These are phyloP conservation scores for Schizosaccharomyces versatilis DNA, from an alignment of 1,139 yeast species.

Conservation along the genomic window DNA sequence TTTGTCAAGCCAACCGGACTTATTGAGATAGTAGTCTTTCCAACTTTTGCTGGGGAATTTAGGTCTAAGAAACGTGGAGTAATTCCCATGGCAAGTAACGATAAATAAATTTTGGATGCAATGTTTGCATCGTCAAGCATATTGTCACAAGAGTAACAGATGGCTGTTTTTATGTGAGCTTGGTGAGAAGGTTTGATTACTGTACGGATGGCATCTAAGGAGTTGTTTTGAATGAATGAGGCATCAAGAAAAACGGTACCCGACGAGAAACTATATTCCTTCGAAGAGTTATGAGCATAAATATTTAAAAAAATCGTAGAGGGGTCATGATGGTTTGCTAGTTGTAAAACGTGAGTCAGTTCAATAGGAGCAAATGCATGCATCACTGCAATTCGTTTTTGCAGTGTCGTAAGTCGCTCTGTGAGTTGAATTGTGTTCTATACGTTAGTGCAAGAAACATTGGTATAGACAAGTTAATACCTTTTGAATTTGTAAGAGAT, in stretches of 20 bases:
- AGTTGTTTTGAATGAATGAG: neutral
- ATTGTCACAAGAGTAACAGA: neutral
- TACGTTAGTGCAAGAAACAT: neutral
- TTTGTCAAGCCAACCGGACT: constrained; percentile 38
- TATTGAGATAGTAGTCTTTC: neutral
- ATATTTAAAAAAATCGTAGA: neutral
- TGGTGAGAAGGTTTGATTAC: too few relatives aligned
- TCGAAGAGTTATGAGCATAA: neutral
- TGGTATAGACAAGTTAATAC: neutral
- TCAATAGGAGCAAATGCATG: neutral
- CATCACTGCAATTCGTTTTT: neutral
- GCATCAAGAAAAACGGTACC: neutral
- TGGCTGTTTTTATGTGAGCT: neutral
- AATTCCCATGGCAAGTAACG: neutral
- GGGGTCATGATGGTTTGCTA: neutral
- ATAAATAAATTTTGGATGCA: neutral
- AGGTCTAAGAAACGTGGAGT: neutral
- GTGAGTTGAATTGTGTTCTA: neutral
- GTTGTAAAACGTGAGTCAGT: neutral
- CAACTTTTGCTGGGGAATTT: neutral
- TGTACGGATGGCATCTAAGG: too few relatives aligned
- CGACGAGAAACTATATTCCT: neutral
- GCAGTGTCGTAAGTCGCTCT: neutral
- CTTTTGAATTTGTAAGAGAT: neutral
- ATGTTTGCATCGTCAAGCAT: neutral